Evolutionary conservation across 306 rosid genomes (phyloP).

Genomic region (Dicorynia guianensis): DNA sequence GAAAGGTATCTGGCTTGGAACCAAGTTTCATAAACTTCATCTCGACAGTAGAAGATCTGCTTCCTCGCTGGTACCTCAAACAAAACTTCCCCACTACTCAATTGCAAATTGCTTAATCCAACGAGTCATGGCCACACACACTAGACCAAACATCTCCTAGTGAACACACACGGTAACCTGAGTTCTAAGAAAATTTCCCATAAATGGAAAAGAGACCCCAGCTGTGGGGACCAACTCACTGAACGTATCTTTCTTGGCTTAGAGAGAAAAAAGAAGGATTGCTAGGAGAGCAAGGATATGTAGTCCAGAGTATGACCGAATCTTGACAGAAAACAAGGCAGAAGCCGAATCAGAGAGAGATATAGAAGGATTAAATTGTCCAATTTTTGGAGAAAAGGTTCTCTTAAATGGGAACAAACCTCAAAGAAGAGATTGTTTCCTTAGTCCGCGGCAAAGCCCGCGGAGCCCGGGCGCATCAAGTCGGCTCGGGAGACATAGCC

Average conservation of each 20-base stretch:
- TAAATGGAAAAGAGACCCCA: slow-evolving; percentile 46
- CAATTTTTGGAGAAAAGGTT: slow-evolving; percentile 68
- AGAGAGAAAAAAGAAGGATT: slow-evolving; percentile 62
- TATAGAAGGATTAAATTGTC: slow-evolving; percentile 46
- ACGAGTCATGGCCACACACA: slow-evolving; percentile 36
- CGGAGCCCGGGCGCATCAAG: slow-evolving; percentile 81
- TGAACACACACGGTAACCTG: slow-evolving; percentile 34
- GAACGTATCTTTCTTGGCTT: slow-evolving; percentile 53
- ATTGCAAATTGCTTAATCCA: slow-evolving; percentile 47
- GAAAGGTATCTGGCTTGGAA: slow-evolving; percentile 93
- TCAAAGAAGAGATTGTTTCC: slow-evolving; percentile 85
- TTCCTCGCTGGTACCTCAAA: slow-evolving; percentile 37
- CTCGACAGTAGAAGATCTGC: slow-evolving; percentile 60
- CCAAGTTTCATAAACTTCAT: slow-evolving; percentile 99
- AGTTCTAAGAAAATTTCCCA: slow-evolving; percentile 32
- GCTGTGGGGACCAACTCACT: slow-evolving; percentile 57
- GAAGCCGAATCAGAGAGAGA: slow-evolving; percentile 70
- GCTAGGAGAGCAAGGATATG: slow-evolving; percentile 51
- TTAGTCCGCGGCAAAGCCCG: slow-evolving; percentile 98
- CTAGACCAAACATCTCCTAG: slow-evolving; percentile 39
- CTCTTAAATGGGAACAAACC: slow-evolving; percentile 82
- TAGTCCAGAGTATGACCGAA: slow-evolving; percentile 57
- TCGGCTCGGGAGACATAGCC: slow-evolving; percentile 84
- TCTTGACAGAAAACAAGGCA: slow-evolving; percentile 80
- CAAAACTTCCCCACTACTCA: slow-evolving; percentile 49